These are phyloP conservation scores for Calamus simplicifolius DNA, from an alignment of 176 grass and related monocot genomes.

Conservation along the genomic window DNA sequence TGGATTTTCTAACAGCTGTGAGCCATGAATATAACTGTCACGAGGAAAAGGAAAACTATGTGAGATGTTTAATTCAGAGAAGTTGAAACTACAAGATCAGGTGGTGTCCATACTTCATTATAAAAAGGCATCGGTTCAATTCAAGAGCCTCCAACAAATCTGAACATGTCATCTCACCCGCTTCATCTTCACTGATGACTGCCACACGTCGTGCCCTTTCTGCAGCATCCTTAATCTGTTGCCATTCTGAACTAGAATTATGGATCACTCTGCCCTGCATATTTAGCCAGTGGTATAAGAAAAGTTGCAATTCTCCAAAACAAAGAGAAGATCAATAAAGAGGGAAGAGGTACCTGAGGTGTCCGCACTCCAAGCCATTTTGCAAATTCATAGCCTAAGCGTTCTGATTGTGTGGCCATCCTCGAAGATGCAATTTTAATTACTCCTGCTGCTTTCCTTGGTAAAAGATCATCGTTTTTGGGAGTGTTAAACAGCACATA, in stretches of 20 bases:
- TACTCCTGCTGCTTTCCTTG: conserved; percentile 69
- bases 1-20: conserved; percentile 58
- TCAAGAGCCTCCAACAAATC: conserved; percentile 88
- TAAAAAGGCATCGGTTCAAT: conserved; percentile 74
- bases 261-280: conserved; percentile 76
- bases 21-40: conserved; percentile 92
- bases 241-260: conserved; percentile 74
- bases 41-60: background rate
- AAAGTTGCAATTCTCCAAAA: too few relatives aligned
- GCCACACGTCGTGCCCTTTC: conserved; percentile 49
- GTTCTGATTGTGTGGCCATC: conserved; percentile 96
- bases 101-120: conserved; percentile 70
- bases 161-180: conserved; percentile 55
- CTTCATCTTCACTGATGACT: conserved; percentile 43
- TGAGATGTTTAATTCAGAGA: too few relatives aligned
- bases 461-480: conserved; percentile 22
- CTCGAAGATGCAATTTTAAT: conserved; percentile 93
- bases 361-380: conserved; percentile 86
- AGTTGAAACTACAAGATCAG: conserved; percentile 1
- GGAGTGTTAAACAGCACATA: conserved; percentile 59
- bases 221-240: conserved; percentile 81
- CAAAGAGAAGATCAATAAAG: background rate
- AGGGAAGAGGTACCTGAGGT: conserved; percentile 54
- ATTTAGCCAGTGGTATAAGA: too few relatives aligned
- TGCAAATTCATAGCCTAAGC: conserved; percentile 86